phyloP scores from a whole-genome alignment of 148 eudicot genomes.

The Heliosperma pusillum region DNA sequence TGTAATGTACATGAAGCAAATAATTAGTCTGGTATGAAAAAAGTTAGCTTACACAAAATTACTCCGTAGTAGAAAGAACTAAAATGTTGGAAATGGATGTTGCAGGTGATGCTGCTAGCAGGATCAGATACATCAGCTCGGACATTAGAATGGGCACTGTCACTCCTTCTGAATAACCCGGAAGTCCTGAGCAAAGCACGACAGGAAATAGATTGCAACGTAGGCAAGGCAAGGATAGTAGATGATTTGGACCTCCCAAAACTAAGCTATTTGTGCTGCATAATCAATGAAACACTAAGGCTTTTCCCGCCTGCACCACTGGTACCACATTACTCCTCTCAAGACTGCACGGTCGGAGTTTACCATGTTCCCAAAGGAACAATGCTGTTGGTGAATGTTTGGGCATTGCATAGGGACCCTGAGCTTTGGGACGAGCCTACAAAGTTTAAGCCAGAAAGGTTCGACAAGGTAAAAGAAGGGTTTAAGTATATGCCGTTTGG shows the following conservation, averaged over 20 bases:
- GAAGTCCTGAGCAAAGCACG: slow-evolving; percentile 21
- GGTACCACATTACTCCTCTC: slow-evolving; percentile 30
- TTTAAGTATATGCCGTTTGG: slow-evolving; percentile 35
- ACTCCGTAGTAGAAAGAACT: background rate
- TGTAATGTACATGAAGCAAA: background rate
- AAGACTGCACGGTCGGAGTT: slow-evolving; percentile 30
- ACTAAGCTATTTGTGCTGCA: slow-evolving; percentile 19
- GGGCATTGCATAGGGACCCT: slow-evolving; percentile 33
- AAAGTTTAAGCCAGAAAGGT: slow-evolving; percentile 31
- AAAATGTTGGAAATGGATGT: background rate
- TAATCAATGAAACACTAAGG: slow-evolving; percentile 30
- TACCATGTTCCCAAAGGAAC: slow-evolving; percentile 28
- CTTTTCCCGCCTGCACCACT: slow-evolving; percentile 25
- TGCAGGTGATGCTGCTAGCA: slow-evolving; percentile 18
- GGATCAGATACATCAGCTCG: slow-evolving; percentile 28
- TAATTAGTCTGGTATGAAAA: too few relatives aligned
- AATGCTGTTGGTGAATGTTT: slow-evolving; percentile 26
- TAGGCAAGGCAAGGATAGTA: slow-evolving; percentile 17
- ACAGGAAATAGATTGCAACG: slow-evolving; percentile 18
- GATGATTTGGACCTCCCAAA: slow-evolving; percentile 27
- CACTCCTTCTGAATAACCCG: slow-evolving; percentile 29
- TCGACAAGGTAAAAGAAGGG: slow-evolving; percentile 22
- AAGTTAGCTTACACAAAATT: too few relatives aligned
- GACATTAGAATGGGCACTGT: slow-evolving; percentile 31
- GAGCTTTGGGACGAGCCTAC: slow-evolving; percentile 24